Conservation (phyloP, 73 alveolate genomes). For the Tetrahymena elliotti region DNA sequence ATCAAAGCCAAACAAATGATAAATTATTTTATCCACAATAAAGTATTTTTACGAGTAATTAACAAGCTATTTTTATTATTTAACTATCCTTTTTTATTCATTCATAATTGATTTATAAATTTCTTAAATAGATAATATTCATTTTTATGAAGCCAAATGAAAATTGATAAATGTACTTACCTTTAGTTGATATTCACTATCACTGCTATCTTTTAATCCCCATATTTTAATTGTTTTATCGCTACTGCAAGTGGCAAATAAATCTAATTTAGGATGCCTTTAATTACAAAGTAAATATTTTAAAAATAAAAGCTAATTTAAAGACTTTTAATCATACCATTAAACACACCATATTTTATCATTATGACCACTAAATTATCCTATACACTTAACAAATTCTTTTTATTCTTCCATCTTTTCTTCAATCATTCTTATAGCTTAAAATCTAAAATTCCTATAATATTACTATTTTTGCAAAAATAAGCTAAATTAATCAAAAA, state of each 20-base stretch:
- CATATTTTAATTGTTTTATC: neutral
- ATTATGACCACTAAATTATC: neutral
- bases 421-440: neutral
- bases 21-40: too few species aligned
- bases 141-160: too few species aligned
- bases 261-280: neutral
- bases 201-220: neutral
- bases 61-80: too few species aligned
- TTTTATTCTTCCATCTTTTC: neutral
- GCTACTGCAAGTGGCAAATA: neutral
- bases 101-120: too few species aligned
- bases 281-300: neutral
- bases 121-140: too few species aligned
- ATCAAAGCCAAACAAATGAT: too few species aligned
- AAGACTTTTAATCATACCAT: neutral
- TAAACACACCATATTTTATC: neutral
- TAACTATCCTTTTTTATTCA: neutral
- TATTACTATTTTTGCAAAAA: neutral
- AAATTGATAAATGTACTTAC: neutral
- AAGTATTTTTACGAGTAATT: too few species aligned
- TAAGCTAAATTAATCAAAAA: neutral
- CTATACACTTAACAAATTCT: neutral
- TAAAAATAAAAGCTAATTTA: neutral
- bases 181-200: neutral
- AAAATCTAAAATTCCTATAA: neutral